Base-by-base conservation (phyloP, 2,329 filamentous ascomycete genomes). In the Aspergillus sp. region DNA sequence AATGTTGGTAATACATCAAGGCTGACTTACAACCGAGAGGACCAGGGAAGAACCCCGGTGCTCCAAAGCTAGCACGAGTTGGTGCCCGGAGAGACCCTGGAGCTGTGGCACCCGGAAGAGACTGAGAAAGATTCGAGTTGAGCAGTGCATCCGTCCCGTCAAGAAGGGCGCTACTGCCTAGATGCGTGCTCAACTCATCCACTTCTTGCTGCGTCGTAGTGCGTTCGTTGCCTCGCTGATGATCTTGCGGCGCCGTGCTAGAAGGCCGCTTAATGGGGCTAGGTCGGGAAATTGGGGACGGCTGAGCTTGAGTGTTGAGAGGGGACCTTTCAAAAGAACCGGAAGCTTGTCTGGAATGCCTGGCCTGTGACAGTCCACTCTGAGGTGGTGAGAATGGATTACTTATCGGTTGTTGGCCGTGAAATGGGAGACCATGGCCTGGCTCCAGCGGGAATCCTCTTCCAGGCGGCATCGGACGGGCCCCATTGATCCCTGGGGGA, bases 111-210 rank as follows among this genome's bases (percentile, higher is more conserved):
- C 75, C 69, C 47, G 73, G 70, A 39, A 74, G 67, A 38, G 68
- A 65, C 36, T 73, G 66, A 40, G 65, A 66, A 27, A 69, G 49
- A 48, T 66, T 60, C 55, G 71, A 52, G 68, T 78, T 62, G 73
- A 85, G 68, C 74, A 87, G 58, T 66, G 82, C 71, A 60, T 94
- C 89, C 51, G 84, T 84, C 41, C 84, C 81, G 52, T 83, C 81
- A 38, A 97, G 74, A 8, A 98, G 74, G 8, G 90, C 93, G 57
- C 88, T 90, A 66, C 91, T 97, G 8, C 93, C 93, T 28, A 98
- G 76, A 57, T 93, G 89, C 50, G 84, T 80, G 52, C 82, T 85
- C 46, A 86, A 71, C 42, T 87, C 80, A 46, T 91, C 88, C 19
- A 88, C 72, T 47, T 84, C 82, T 29, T 73, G 69, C 28, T 76